These are phyloP conservation scores for Rhizoctonia solani DNA, from an alignment of 1,284 basidiomycete genomes.

Conservation along the genomic window DNA sequence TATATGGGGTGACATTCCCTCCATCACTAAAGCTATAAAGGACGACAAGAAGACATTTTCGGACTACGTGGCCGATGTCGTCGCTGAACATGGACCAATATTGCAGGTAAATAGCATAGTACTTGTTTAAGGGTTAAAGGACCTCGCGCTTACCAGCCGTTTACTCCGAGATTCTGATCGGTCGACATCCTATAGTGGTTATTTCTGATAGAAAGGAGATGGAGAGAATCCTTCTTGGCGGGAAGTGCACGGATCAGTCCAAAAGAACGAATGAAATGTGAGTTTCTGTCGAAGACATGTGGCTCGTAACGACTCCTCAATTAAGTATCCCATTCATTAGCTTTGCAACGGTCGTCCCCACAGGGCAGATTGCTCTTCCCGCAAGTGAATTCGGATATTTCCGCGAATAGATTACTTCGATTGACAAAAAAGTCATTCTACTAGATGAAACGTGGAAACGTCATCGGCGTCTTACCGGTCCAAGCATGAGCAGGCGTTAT, in stretches of 20 bases:
- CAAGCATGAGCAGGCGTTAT: conserved; percentile 24
- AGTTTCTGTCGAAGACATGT: background rate
- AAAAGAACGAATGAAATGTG: conserved; percentile 17
- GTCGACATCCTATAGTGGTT: conserved; percentile 9
- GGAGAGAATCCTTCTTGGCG: background rate
- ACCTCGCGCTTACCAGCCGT: background rate
- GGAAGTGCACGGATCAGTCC: conserved; percentile 4
- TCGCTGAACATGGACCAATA: conserved; percentile 6
- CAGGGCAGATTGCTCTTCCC: conserved; percentile 2
- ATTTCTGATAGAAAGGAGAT: conserved; percentile 16
- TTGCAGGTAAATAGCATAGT: background rate
- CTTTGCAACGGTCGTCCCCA: conserved; percentile 14
- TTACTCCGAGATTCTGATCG: conserved; percentile 3
- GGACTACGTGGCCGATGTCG: conserved; percentile 6
- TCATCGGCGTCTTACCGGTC: conserved; percentile 15
- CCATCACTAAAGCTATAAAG: background rate
- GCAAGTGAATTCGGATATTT: conserved; percentile 1
- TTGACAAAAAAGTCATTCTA: background rate
- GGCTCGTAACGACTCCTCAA: background rate
- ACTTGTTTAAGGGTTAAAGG: too few relatives aligned
- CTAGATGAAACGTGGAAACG: conserved; percentile 24
- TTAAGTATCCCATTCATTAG: background rate
- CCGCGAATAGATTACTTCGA: background rate
- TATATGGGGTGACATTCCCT: conserved; percentile 17
- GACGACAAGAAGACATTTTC: conserved; percentile 18